These are phyloP conservation scores for Russula foetens DNA, from an alignment of 768 basidiomycete species.

Conservation along the genomic window DNA sequence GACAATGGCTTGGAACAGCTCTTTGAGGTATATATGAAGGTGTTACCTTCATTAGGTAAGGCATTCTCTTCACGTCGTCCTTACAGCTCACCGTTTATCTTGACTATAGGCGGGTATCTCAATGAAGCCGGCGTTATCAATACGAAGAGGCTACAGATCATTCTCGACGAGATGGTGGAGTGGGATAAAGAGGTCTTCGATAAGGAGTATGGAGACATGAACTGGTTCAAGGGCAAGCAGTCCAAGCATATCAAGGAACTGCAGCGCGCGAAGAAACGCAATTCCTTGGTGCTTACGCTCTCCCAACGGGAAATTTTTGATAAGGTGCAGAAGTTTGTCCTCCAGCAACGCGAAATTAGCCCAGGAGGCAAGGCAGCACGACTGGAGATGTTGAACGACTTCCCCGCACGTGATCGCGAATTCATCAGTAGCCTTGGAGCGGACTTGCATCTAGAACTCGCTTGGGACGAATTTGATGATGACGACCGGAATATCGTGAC, in stretches of 20 bases:
- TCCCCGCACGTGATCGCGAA: conserved; percentile 69
- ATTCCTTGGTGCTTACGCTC: conserved; percentile 52
- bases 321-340: conserved; percentile 67
- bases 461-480: conserved; percentile 94
- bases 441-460: conserved; percentile 65
- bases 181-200: conserved; percentile 91
- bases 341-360: conserved; percentile 34
- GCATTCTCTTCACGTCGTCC: not conserved
- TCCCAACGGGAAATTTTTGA: conserved; percentile 75
- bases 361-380: conserved; percentile 31
- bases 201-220: conserved; percentile 81
- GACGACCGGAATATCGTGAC: conserved; percentile 72
- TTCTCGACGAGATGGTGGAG: conserved; percentile 79
- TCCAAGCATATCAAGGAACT: conserved; percentile 58
- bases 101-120: conserved; percentile 71
- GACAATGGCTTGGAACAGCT: conserved; percentile 91
- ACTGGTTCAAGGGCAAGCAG: conserved; percentile 95
- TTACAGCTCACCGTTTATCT: not conserved
- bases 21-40: conserved; percentile 93
- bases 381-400: conserved; percentile 66
- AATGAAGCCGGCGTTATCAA: conserved; percentile 86
- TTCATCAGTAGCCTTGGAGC: conserved; percentile 73
- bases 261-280: conserved; percentile 47
- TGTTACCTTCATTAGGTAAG: conserved; percentile 68
- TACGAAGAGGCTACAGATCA: conserved; percentile 68